Evolutionary conservation across 495 filamentous ascomycete species (phyloP).

Genomic region (Margaritispora aquatica): DNA sequence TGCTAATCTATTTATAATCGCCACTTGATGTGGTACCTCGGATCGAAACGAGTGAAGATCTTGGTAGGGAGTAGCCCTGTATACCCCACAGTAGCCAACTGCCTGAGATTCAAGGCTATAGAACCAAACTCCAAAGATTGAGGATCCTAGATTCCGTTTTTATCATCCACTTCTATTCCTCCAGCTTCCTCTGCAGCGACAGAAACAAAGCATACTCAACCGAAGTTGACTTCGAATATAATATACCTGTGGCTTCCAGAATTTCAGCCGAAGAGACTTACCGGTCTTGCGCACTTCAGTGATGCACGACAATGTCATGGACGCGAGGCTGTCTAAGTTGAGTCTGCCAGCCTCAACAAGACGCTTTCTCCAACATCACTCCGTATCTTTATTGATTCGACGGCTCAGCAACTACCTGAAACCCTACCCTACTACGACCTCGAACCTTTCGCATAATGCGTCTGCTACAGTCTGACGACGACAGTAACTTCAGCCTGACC

Average conservation of each 20-base stretch:
- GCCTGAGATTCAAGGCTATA: constrained; percentile 8
- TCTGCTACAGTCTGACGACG: constrained; percentile 6
- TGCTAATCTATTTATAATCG: constrained; percentile 14
- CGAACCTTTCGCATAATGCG: constrained; percentile 8
- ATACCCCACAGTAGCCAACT: background rate
- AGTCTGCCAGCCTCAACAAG: constrained; percentile 13
- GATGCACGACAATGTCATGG: constrained; percentile 7
- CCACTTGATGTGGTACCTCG: constrained; percentile 7
- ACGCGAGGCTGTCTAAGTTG: constrained; percentile 9
- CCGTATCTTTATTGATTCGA: constrained; percentile 1
- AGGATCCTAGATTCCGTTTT: background rate
- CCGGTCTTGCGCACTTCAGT: constrained; percentile 13
- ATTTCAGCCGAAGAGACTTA: constrained; percentile 1
- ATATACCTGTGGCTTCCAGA: constrained; percentile 9
- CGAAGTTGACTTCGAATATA: constrained; percentile 1
- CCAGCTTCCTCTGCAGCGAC: background rate
- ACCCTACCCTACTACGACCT: constrained; percentile 6
- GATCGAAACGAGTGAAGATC: constrained; percentile 9
- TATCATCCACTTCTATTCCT: background rate
- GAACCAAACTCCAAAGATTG: constrained; percentile 1
- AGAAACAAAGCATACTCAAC: constrained; percentile 14
- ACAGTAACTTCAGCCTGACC: constrained; percentile 11
- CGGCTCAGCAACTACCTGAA: background rate
- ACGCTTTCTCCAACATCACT: constrained; percentile 12
- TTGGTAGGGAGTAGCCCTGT: background rate